Percentiles rank a stretch among this genome's conserved stretches.
Conservation (phyloP, 345 rosid species). For the Garcia nutans region DNA sequence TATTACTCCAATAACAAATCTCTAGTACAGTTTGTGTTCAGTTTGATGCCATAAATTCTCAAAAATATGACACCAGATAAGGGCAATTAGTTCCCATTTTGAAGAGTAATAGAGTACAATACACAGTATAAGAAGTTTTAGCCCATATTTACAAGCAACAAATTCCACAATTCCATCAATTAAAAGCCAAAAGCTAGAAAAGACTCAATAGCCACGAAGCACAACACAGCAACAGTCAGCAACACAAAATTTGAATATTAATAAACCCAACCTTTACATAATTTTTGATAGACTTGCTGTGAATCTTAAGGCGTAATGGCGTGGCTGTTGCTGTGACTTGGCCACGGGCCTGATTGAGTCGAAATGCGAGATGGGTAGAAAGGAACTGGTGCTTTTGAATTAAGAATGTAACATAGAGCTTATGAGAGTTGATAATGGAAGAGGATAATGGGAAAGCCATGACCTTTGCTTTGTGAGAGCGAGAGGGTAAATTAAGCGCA, state of each 20-base stretch:
- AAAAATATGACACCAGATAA: not conserved
- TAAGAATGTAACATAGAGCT: slow-evolving; percentile 24
- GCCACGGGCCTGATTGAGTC: slow-evolving; percentile 17
- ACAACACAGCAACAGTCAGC: not conserved
- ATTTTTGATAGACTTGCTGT: slow-evolving; percentile 34
- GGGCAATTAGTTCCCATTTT: not conserved
- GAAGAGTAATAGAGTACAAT: not conserved
- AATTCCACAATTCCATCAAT: not conserved
- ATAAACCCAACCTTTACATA: slow-evolving; percentile 32
- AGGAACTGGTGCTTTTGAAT: slow-evolving; percentile 25
- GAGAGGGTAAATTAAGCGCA: slow-evolving; percentile 44
- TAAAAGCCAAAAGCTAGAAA: not conserved
- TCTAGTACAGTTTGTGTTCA: too few species aligned
- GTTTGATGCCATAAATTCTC: not conserved
- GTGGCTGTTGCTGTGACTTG: slow-evolving; percentile 17
- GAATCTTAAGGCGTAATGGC: slow-evolving; percentile 22
- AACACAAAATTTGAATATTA: not conserved
- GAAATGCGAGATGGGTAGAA: slow-evolving; percentile 37
- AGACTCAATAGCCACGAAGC: not conserved
- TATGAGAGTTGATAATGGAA: slow-evolving; percentile 35
- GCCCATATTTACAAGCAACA: not conserved
- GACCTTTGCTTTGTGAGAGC: slow-evolving; percentile 21
- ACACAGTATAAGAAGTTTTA: not conserved
- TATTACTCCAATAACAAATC: not conserved
- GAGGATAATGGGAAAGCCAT: slow-evolving; percentile 66